Base-by-base conservation (phyloP, 768 basidiomycete species). In the Pleurotus cornucopiae region DNA sequence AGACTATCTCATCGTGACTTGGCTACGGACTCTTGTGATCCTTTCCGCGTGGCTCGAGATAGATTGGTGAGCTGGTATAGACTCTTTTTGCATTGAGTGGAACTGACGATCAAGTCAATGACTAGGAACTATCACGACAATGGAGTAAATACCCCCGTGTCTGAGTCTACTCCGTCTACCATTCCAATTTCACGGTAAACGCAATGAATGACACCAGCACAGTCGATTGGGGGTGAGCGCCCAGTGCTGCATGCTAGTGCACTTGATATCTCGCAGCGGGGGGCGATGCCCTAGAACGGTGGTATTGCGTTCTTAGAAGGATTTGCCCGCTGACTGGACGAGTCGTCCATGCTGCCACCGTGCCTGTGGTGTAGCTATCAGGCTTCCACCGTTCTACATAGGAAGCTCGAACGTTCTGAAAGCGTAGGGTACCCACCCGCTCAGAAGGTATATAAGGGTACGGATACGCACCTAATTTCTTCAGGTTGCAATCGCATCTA, bases 401-500 rank as follows among this genome's bases (percentile, higher is more conserved):
- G 26, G 26, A n/a, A 20, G 48, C n/a, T 12, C 14, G 14, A 34
- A 34, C 7, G 48, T 26, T 49, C 37, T 20, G 48, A 34, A 49
- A 49, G 37, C 48, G 37, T 49, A 49, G 11, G 48, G 6, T 20
- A 49, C 11, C 39, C 51, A 11, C 2, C 51, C 20, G 14, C 12
- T 47, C 20, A 21, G 12, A 14, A 41, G 39, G 51, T 53, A 53
- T 41, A 53, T 16, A 53, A 41, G 39, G 21, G 18, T 3, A 41
- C 3, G 6, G 1, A 11, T 9, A 6, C 13, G 34, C 18, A 37
- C 51, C 18, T 53, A 5, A 5, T 40, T 26, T 53, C 51, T 20
- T 53, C 51, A 53, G 39, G 51, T 53, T 53, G 51, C 51, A 53
- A 39, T 53, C 51, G 51, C 51, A 53, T 53, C 51, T 53, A 44